Evolutionary conservation across 805 yeast genomes (phyloP), one percentile per base, ranked within the genome.

Genomic region (Lipomyces oligophaga): DNA sequence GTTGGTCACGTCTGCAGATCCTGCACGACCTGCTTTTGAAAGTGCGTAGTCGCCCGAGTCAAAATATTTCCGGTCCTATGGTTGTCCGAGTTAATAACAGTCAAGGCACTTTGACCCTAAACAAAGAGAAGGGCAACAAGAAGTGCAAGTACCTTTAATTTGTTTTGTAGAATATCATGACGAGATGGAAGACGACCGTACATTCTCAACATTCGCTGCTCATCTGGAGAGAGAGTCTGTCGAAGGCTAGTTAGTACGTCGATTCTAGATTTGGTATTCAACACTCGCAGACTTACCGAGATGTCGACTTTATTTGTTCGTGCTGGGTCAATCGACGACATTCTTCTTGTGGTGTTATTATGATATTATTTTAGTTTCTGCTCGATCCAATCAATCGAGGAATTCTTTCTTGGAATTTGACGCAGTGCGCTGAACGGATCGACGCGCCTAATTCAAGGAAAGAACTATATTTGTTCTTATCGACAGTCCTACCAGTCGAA

Each of bases 1-100:
- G 25, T 42, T 36, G 11, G 65, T 58, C 11, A 63, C 61, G 30
- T 58, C 65, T n/a, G 64, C 61, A 15, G 66, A 53, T 18, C 60
- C 54, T 6, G 64, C 60, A 38, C 58, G 58, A 38, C 69, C 70
- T 20, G 70, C 67, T 34, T 67, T 58, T 45, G 63, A 84, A 75
- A 88, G 76, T 8, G 96, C 96, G 65, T 88, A 88, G 67, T 88
- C 97, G 7, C 96, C 96, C 52, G 94, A 83, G 62, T 88, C 97
- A 61, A 88, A 89, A 66, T 84, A 88, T 69, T 87, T 89, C 59
- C 95, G 78, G 55, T 88, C 96, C 66, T 84, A 21, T 6, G 16
- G n/a, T n/a, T n/a, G 34, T 8, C 8, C 10, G 5, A 1, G 32
- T 11, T 21, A 41, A 20, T 22, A 8, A 5, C n/a, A n/a, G n/a